Conservation (phyloP, 192 early-diverging fungal genomes). For the Chytriomyces hyalinus region DNA sequence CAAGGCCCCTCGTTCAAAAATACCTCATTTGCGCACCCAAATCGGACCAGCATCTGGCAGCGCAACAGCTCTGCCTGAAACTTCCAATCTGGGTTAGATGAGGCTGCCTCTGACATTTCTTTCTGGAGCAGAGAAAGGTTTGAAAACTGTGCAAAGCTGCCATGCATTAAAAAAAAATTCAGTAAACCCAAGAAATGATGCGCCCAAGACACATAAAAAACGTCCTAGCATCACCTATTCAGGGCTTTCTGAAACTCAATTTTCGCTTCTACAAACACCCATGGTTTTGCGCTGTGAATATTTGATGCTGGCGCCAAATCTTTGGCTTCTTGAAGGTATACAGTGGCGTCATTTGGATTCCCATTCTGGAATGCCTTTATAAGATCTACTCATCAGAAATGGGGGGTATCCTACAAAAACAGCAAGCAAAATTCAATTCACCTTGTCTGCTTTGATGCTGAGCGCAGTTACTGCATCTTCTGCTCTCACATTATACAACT, state of each 20-base stretch:
- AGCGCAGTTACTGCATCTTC: too few relatives aligned
- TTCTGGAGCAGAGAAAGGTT: background rate
- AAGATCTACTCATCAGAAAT: too few relatives aligned
- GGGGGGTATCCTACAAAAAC: too few relatives aligned
- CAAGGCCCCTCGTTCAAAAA: background rate
- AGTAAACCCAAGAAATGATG: background rate
- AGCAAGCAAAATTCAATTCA: too few relatives aligned
- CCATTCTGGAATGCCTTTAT: too few relatives aligned
- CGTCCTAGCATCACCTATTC: background rate
- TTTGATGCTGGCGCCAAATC: too few relatives aligned
- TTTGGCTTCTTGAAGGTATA: too few relatives aligned
- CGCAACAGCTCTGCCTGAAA: background rate
- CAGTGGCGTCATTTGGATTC: too few relatives aligned
- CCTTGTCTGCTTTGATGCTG: too few relatives aligned
- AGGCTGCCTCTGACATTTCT: background rate
- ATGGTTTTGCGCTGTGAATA: too few relatives aligned
- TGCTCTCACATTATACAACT: too few relatives aligned
- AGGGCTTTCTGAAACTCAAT: background rate
- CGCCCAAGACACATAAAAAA: background rate
- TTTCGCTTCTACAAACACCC: background rate
- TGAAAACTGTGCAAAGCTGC: background rate
- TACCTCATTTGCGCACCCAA: background rate
- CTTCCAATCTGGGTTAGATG: background rate
- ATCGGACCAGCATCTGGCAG: background rate
- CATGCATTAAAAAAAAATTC: background rate